Evolutionary conservation across 2,329 filamentous ascomycete genomes (phyloP).

Genomic region (Whalleya microplaca): DNA sequence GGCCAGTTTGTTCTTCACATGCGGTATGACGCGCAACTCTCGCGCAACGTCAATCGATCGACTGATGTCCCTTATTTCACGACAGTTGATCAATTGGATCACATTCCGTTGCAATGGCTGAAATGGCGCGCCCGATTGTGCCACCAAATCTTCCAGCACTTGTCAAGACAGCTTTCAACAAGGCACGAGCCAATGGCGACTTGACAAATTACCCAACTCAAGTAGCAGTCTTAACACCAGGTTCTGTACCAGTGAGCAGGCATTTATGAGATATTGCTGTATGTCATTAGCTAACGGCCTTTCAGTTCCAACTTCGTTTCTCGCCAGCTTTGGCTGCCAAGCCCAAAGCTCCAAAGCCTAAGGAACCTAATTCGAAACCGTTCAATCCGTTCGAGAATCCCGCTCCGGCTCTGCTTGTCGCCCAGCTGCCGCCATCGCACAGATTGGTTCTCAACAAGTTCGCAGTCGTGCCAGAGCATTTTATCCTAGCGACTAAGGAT

Average conservation of each 20-base stretch:
- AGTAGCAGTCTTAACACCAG: slow-evolving; percentile 51
- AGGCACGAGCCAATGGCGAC: slow-evolving; percentile 52
- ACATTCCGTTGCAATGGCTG: slow-evolving; percentile 33
- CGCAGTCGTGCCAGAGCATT: slow-evolving; percentile 71
- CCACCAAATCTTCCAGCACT: slow-evolving; percentile 55
- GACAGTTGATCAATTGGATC: neutral
- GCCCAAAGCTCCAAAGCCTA: slow-evolving; percentile 54
- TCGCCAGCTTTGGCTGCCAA: slow-evolving; percentile 71
- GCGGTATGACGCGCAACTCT: neutral
- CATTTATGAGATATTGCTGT: too few relatives aligned
- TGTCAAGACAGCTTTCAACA: slow-evolving; percentile 53
- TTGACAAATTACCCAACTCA: slow-evolving; percentile 59
- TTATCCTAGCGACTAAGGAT: slow-evolving; percentile 69
- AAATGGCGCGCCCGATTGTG: slow-evolving; percentile 46
- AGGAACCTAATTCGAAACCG: slow-evolving; percentile 42
- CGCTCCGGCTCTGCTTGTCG: slow-evolving; percentile 54
- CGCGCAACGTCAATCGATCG: neutral
- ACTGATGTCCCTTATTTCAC: slow-evolving; percentile 1
- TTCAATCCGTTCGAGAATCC: slow-evolving; percentile 70
- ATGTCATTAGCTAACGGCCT: too few relatives aligned
- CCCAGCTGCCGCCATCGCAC: slow-evolving; percentile 59
- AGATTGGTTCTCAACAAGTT: slow-evolving; percentile 76
- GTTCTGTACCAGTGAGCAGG: slow-evolving; percentile 29
- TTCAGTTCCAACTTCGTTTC: slow-evolving; percentile 76
- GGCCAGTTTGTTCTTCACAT: too few relatives aligned